phyloP scores from a whole-genome alignment of 306 rosid genomes.

The Cyclanthera cordifolia region DNA sequence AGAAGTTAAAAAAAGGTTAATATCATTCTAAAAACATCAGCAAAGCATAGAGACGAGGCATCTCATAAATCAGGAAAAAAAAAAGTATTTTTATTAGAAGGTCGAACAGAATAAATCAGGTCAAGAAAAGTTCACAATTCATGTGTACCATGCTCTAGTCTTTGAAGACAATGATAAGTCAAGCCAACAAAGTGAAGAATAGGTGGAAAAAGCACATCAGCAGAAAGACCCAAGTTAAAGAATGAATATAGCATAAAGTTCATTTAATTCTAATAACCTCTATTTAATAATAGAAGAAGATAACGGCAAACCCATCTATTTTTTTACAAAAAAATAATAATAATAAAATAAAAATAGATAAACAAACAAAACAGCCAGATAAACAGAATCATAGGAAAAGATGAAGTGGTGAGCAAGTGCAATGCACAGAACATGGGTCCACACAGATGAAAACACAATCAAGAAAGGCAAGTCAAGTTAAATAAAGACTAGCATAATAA shows the following conservation, averaged over 20 bases:
- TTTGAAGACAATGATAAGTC: background rate
- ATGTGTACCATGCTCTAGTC: background rate
- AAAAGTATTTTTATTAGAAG: background rate
- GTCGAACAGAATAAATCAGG: background rate
- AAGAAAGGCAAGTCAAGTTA: background rate
- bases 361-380: background rate
- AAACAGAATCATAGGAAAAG: background rate
- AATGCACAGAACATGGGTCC: background rate
- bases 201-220: background rate
- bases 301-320: background rate
- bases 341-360: too few relatives aligned
- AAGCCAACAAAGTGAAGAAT: background rate
- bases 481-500: background rate
- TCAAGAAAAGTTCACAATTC: background rate
- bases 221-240: background rate
- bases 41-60: background rate
- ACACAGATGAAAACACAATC: background rate
- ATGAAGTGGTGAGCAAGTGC: background rate
- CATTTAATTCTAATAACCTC: background rate
- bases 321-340: too few relatives aligned
- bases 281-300: background rate
- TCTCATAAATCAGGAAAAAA: background rate
- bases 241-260: background rate
- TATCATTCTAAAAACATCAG: conserved; percentile 2
- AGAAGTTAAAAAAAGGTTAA: background rate